These are phyloP conservation scores for Fraxinus ornus DNA, from an alignment of 305 asterid species.

Conservation along the genomic window DNA sequence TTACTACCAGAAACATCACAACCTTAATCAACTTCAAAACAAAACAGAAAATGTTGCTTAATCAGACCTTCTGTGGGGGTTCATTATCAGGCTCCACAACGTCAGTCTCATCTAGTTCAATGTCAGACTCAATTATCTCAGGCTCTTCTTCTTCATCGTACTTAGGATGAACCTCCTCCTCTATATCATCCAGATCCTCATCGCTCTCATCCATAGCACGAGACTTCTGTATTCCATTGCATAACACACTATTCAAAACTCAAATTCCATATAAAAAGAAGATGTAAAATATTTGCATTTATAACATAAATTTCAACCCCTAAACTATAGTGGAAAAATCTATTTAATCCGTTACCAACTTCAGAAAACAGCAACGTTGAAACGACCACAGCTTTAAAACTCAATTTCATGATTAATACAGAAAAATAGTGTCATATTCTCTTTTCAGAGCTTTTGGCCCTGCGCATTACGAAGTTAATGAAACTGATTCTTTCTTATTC, in stretches of 20 bases:
- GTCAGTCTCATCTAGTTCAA: slow-evolving; percentile 82
- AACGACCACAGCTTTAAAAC: background rate
- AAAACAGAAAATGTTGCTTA: background rate
- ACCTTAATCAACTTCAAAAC: background rate
- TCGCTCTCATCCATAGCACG: slow-evolving; percentile 63
- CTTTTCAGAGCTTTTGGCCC: background rate
- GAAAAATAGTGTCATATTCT: background rate
- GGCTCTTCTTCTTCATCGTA: slow-evolving; percentile 75
- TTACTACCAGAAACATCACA: slow-evolving; percentile 7
- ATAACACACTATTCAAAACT: background rate
- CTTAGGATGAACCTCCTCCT: slow-evolving; percentile 38
- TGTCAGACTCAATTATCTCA: slow-evolving; percentile 79
- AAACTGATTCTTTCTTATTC: background rate
- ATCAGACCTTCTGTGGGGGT: slow-evolving; percentile 72
- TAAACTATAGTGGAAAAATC: background rate
- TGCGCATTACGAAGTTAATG: background rate
- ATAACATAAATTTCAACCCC: background rate
- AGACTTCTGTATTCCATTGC: slow-evolving; percentile 48
- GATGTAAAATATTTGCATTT: background rate
- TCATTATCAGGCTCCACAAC: slow-evolving; percentile 88
- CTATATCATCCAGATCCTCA: slow-evolving; percentile 66
- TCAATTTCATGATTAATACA: background rate
- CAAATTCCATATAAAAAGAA: background rate
- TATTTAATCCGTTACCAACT: background rate
- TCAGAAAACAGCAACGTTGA: background rate